These are phyloP conservation scores for Ceriops decandra DNA, from an alignment of 345 rosid genomes.

Conservation along the genomic window DNA sequence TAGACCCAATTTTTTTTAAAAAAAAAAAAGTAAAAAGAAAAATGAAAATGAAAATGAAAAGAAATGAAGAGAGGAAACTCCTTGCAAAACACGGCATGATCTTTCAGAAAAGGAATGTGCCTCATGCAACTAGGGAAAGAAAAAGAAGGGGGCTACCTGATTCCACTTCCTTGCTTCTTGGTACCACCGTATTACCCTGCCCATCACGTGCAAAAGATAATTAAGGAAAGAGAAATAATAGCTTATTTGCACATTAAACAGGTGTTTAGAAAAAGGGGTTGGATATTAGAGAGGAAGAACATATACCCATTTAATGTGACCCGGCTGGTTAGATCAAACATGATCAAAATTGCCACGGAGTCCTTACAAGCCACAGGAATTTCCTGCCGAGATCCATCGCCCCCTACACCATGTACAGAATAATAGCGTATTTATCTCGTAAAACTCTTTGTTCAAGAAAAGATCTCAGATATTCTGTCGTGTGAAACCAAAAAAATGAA, in stretches of 20 bases:
- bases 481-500: too few relatives aligned
- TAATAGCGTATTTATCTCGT: too few relatives aligned
- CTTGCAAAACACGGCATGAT: too few relatives aligned
- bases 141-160: constrained; percentile 40
- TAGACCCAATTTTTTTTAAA: too few relatives aligned
- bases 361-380: constrained; percentile 77
- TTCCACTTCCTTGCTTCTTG: constrained; percentile 73
- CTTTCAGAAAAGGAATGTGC: not conserved
- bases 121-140: not conserved
- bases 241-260: too few relatives aligned
- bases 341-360: constrained; percentile 76
- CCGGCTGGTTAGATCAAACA: constrained; percentile 92
- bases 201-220: constrained; percentile 2
- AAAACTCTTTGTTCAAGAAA: too few relatives aligned
- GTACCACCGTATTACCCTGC: constrained; percentile 77
- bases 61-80: too few relatives aligned
- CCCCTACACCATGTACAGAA: constrained; percentile 37
- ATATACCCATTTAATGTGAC: constrained; percentile 64
- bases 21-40: too few relatives aligned
- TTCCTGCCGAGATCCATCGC: constrained; percentile 39
- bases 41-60: too few relatives aligned
- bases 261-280: not conserved
- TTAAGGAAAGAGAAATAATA: not conserved
- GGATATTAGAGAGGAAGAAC: not conserved
- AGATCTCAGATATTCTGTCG: too few relatives aligned